Evolutionary conservation across 2,329 filamentous ascomycete genomes (phyloP).

Genomic region (Monilinia fructigena): DNA sequence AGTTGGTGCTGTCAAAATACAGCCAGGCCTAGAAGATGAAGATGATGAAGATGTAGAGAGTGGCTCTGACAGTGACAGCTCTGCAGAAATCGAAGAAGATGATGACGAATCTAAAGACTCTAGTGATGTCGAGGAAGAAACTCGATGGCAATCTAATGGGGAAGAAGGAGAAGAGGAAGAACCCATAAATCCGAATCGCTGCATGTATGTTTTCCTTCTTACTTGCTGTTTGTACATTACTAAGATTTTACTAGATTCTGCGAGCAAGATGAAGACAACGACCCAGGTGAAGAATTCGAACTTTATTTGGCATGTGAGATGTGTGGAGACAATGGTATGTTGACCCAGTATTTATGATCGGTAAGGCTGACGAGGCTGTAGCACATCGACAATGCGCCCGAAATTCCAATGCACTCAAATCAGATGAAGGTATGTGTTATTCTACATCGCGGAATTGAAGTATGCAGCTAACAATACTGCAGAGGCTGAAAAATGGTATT

Average conservation of each 20-base stretch:
- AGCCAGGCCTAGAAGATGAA: conserved; percentile 37
- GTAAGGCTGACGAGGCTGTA: conserved; percentile 52
- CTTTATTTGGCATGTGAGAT: conserved; percentile 71
- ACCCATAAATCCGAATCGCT: conserved; percentile 54
- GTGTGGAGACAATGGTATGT: conserved; percentile 82
- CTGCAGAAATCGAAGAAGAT: conserved; percentile 35
- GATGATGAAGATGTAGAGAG: conserved; percentile 44
- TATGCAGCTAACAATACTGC: conserved; percentile 34
- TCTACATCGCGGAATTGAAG: background rate
- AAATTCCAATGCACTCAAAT: conserved; percentile 61
- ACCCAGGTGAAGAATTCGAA: conserved; percentile 79
- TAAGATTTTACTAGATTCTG: conserved; percentile 66
- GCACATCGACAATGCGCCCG: conserved; percentile 90
- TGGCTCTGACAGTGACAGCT: conserved; percentile 34
- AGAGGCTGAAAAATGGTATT: conserved; percentile 60
- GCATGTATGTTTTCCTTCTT: conserved; percentile 56
- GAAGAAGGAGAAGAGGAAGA: conserved; percentile 52
- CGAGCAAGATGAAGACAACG: conserved; percentile 76
- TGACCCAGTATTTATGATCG: conserved; percentile 28
- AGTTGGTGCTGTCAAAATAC: conserved; percentile 41
- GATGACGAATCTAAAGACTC: conserved; percentile 58
- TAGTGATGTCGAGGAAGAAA: conserved; percentile 58
- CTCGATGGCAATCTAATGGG: conserved; percentile 53
- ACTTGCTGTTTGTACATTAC: conserved; percentile 13
- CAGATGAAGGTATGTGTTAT: conserved; percentile 57